Evolutionary conservation across 306 rosid genomes (phyloP).

Genomic region (Prunus kanzakura): DNA sequence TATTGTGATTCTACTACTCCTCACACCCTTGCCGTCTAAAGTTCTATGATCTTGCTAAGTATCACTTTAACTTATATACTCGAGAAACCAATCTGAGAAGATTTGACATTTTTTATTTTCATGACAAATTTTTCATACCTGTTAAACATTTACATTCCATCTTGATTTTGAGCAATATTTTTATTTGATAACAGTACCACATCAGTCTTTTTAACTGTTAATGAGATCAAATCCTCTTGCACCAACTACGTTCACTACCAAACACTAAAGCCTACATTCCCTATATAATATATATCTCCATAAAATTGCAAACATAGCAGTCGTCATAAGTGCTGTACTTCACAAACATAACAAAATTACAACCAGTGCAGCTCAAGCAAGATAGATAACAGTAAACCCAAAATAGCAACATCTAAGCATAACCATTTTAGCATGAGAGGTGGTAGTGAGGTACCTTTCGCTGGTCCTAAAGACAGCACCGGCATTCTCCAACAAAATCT

Average conservation of each 20-base stretch:
- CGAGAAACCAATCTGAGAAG: not conserved
- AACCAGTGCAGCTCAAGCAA: not conserved
- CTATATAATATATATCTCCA: too few species aligned
- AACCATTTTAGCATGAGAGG: slow-evolving; percentile 4
- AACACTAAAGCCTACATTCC: not conserved
- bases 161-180: not conserved
- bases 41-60: not conserved
- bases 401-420: not conserved
- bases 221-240: not conserved
- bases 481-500: slow-evolving; percentile 95
- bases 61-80: not conserved
- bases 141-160: too few species aligned
- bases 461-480: slow-evolving; percentile 99
- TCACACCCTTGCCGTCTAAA: not conserved
- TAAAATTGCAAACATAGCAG: not conserved
- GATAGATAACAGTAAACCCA: not conserved
- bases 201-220: not conserved
- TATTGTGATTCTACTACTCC: not conserved
- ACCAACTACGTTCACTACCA: not conserved
- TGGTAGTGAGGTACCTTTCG: slow-evolving; percentile 57
- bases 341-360: not conserved
- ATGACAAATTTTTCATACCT: too few species aligned
- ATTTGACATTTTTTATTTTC: too few species aligned
- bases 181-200: not conserved
- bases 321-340: not conserved